Base-by-base conservation (phyloP, 306 rosid species). In the Cucumis cinereus region DNA sequence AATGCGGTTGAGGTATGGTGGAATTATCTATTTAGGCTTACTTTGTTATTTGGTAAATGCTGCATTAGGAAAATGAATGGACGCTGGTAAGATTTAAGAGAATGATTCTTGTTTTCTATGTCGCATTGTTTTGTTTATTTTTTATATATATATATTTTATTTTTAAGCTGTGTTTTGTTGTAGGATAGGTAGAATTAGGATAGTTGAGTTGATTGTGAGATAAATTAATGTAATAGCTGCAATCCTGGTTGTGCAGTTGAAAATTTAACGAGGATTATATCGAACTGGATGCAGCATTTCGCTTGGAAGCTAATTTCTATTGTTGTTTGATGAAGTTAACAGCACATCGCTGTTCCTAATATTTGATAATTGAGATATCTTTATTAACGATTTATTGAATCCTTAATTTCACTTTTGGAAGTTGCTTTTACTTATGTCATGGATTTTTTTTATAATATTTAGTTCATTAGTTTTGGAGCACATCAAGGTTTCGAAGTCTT, bases 1-100 rank as follows among this genome's bases (percentile, higher is more conserved):
- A 69, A 77, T 66, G 73, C 64, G n/a, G 77, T 82, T 73, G 80
- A 89, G 93, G 97, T 88, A 36, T 8, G 75, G 23, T 61, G 38
- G 38, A 17, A 19, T 4, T 0, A 0, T 38, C 23, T 11, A 24
- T 75, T 53, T 2, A 17, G 20, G 6, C 22, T 26, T 1, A 9
- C 24, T 20, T n/a, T 33, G 11, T n/a, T 61, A 2, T 40, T 63
- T 62, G 7, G 62, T 41, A 7, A 55, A 26, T 73, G 77, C 8
- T 69, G 74, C 56, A 14, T 5, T 22, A 7, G 76, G 60, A 72
- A 72, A 28, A 50, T 72, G 10, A 26, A 50, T 41, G 45, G 43
- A 26, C 5, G 49, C n/a, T 45, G 52, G 28, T 17, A 19, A 53
- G 57, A 0, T 53, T 53, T 8, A 4, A 26, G 41, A 71, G 76